Conservation (phyloP, 768 basidiomycete genomes). For the Boletus sp. region DNA sequence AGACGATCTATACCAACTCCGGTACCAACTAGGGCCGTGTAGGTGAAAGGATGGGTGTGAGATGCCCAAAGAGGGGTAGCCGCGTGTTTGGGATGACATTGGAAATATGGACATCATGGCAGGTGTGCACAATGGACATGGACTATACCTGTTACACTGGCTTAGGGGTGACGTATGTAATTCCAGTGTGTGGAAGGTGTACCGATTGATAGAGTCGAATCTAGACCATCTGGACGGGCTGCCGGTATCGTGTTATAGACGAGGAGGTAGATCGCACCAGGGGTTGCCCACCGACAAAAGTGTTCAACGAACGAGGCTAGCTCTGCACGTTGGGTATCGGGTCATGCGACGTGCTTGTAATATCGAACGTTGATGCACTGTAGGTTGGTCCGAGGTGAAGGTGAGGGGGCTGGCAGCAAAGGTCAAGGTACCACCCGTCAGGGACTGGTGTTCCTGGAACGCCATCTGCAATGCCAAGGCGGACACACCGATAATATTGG, state of each 20-base stretch:
- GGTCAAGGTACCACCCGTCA: no score
- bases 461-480: no score
- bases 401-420: no score
- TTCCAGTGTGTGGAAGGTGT: no score
- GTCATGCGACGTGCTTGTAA: conserved; percentile 7
- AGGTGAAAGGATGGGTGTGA: background rate
- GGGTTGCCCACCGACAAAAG: conserved; percentile 21
- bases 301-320: background rate
- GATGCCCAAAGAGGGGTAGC: no score
- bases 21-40: background rate
- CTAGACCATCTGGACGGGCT: background rate
- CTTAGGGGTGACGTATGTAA: no score
- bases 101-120: background rate
- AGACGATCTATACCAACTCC: conserved; percentile 24
- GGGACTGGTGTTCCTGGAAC: background rate
- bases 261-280: conserved; percentile 7
- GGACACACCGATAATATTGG: no score
- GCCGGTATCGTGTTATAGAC: background rate
- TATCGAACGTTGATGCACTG: conserved; percentile 21
- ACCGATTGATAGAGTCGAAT: conserved; percentile 18
- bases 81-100: no score
- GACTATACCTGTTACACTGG: no score
- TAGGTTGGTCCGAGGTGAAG: no score
- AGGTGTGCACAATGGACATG: no score
- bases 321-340: conserved; percentile 13